These are phyloP conservation scores for Penicillium dipodomyicola DNA, from an alignment of 495 filamentous ascomycete genomes.

Conservation along the genomic window DNA sequence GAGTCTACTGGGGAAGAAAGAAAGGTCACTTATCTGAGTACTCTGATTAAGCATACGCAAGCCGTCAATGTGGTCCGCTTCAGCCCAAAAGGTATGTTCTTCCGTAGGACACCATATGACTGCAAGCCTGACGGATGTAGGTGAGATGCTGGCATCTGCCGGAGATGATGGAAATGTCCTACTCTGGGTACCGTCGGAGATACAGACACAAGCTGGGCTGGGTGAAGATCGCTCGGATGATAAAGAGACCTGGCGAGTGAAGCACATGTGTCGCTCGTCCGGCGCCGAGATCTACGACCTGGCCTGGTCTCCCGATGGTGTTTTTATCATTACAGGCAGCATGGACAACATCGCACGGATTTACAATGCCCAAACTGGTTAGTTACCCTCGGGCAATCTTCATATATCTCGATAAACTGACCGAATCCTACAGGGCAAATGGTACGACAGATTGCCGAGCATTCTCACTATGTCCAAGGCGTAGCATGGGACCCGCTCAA, in stretches of 20 bases:
- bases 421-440: constrained; percentile 62
- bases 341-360: constrained; percentile 99
- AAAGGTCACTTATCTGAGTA: constrained; percentile 86
- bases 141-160: constrained; percentile 89
- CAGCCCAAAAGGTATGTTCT: constrained; percentile 75
- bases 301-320: constrained; percentile 95
- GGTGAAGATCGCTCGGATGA: constrained; percentile 86
- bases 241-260: constrained; percentile 94
- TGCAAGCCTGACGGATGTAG: constrained; percentile 46
- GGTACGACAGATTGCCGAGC: constrained; percentile 95
- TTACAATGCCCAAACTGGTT: constrained; percentile 92
- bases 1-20: constrained; percentile 82
- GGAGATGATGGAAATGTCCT: constrained; percentile 97
- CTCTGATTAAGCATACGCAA: constrained; percentile 88
- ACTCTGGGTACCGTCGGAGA: constrained; percentile 88
- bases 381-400: constrained; percentile 18
- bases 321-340: constrained; percentile 96
- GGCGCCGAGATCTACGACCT: constrained; percentile 96
- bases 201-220: constrained; percentile 59
- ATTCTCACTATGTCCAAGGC: constrained; percentile 98
- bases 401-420: constrained; percentile 8
- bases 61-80: constrained; percentile 98
- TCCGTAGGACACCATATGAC: not conserved
- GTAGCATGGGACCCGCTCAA: constrained; percentile 98
- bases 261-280: constrained; percentile 92